These are phyloP conservation scores for Saccharomycopsis oosterbeekiorum DNA, from an alignment of 805 yeast genomes.

Conservation along the genomic window DNA sequence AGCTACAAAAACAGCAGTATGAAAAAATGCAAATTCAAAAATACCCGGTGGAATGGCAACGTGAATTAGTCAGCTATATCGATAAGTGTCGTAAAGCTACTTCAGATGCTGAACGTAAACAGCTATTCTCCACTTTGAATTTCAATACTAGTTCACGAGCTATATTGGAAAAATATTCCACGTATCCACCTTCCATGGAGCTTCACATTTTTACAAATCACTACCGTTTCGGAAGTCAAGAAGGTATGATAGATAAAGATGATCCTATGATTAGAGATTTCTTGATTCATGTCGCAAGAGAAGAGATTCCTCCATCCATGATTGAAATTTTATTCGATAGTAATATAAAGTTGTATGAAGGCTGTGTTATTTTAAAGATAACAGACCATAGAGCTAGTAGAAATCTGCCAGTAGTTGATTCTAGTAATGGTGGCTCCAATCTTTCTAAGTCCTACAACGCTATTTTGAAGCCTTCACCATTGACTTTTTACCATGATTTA, in stretches of 20 bases:
- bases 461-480: constrained; percentile 67
- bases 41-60: constrained; percentile 14
- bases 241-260: constrained; percentile 73
- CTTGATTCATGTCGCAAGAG: constrained; percentile 65
- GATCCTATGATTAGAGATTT: constrained; percentile 74
- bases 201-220: constrained; percentile 89
- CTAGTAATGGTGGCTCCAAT: constrained; percentile 2
- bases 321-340: constrained; percentile 86
- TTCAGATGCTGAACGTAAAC: background rate
- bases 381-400: constrained; percentile 56
- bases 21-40: background rate
- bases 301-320: constrained; percentile 80
- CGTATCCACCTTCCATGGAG: constrained; percentile 70
- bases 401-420: constrained; percentile 8
- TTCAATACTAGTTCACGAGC: constrained; percentile 36
- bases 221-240: constrained; percentile 84
- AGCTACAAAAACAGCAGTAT: constrained; percentile 2
- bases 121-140: constrained; percentile 5
- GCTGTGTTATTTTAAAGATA: constrained; percentile 79
- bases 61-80: constrained; percentile 9
- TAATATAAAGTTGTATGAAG: constrained; percentile 77
- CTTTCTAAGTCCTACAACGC: constrained; percentile 70
- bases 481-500: constrained; percentile 77
- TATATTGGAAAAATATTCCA: constrained; percentile 65
- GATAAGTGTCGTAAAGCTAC: constrained; percentile 2